Percentiles rank a stretch among this genome's conserved stretches.
phyloP scores from a whole-genome alignment of 352 stramenopile species.

The Pythium plurisporium region DNA sequence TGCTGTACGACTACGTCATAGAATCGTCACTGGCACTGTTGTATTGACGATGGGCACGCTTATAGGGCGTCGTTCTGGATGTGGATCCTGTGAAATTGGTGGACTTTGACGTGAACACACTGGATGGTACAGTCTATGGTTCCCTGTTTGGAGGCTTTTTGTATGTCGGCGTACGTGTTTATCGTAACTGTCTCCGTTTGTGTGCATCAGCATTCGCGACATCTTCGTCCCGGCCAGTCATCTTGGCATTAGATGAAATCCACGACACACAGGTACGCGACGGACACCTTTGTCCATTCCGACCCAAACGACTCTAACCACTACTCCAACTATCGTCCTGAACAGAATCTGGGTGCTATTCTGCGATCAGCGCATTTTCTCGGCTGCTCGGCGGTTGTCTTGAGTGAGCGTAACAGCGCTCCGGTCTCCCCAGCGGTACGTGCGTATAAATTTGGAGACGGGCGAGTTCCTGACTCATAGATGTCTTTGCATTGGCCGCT shows the following conservation, averaged over 20 bases:
- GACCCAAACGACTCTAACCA: not conserved
- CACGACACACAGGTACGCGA: constrained; percentile 63
- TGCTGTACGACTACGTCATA: constrained; percentile 8
- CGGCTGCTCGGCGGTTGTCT: constrained; percentile 54
- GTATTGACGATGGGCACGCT: not conserved
- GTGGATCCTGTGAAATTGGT: constrained; percentile 52
- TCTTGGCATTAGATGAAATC: constrained; percentile 72
- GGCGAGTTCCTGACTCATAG: no score
- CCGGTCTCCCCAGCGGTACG: constrained; percentile 60
- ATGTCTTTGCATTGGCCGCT: no score
- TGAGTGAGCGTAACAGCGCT: constrained; percentile 69
- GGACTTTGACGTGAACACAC: constrained; percentile 33
- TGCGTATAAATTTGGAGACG: not conserved
- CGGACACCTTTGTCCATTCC: not conserved
- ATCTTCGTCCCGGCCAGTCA: constrained; percentile 34
- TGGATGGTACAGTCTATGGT: constrained; percentile 1
- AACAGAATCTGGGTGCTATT: constrained; percentile 73
- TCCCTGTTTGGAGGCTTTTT: no score
- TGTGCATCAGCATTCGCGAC: constrained; percentile 27
- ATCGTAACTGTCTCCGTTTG: no score
- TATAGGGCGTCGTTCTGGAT: constrained; percentile 67
- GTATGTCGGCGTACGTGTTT: no score
- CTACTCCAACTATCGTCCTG: not conserved
- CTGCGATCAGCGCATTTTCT: constrained; percentile 78
- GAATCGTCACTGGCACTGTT: not conserved